A percentile compares a stretch with the other conserved stretches of the same genome.
Conservation (phyloP, 345 rosid genomes). For the Bruguiera parviflora region DNA sequence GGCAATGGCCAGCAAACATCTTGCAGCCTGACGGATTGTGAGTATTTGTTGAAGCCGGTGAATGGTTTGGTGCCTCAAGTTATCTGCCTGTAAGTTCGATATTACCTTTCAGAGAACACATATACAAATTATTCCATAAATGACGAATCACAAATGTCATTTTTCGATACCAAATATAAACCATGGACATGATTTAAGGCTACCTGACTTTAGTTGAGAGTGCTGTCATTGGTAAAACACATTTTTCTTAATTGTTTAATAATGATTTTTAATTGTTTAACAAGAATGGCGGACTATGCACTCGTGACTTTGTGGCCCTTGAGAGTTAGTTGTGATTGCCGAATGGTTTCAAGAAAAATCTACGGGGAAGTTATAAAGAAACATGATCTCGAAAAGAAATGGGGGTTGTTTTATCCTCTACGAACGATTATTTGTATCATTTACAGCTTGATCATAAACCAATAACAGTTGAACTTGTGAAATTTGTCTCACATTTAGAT, state of each 20-base stretch:
- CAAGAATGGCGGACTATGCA: slow-evolving; percentile 13
- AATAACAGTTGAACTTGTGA: too few species aligned
- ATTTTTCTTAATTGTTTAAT: too few species aligned
- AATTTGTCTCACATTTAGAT: too few species aligned
- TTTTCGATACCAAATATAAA: too few species aligned
- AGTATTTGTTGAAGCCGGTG: slow-evolving; percentile 69
- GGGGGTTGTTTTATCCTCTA: slow-evolving; percentile 6
- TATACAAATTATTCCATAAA: too few species aligned
- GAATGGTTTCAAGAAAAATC: slow-evolving; percentile 18
- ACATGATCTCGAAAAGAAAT: slow-evolving; percentile 1
- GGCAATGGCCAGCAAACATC: slow-evolving; percentile 69
- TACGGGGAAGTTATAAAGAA: background rate
- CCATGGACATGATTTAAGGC: too few species aligned
- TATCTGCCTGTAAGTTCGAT: slow-evolving; percentile 78
- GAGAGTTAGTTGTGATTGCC: slow-evolving; percentile 13
- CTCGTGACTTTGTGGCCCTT: slow-evolving; percentile 31
- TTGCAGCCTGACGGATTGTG: slow-evolving; percentile 83
- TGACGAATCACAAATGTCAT: background rate
- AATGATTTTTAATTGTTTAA: background rate
- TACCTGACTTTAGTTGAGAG: too few species aligned
- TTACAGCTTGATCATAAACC: too few species aligned
- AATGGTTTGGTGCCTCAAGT: slow-evolving; percentile 81
- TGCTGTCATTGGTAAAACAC: too few species aligned
- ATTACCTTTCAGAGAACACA: background rate
- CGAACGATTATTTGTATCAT: background rate